These are phyloP conservation scores for Trichoderma sp. DNA, from an alignment of 2,329 filamentous ascomycete genomes.

Conservation along the genomic window DNA sequence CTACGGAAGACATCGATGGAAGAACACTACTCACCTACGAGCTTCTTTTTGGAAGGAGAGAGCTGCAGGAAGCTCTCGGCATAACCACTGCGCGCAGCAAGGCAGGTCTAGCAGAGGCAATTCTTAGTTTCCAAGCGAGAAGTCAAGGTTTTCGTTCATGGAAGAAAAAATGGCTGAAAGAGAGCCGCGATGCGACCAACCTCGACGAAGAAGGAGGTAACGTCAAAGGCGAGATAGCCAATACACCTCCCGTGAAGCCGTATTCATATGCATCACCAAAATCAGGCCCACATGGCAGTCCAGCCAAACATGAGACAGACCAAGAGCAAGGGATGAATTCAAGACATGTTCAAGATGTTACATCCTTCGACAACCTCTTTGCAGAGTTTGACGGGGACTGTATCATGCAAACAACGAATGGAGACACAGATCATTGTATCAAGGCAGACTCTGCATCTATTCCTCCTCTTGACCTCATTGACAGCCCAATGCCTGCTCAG, in stretches of 20 bases:
- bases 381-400: neutral
- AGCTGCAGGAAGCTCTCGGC: slow-evolving; percentile 53
- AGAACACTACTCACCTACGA: slow-evolving; percentile 58
- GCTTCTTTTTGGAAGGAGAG: slow-evolving; percentile 49
- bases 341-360: neutral
- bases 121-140: slow-evolving; percentile 52
- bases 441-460: neutral
- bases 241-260: neutral
- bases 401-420: neutral
- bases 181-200: neutral
- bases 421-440: neutral
- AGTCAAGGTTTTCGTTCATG: slow-evolving; percentile 50
- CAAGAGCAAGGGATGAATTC: neutral
- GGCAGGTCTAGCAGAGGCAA: slow-evolving; percentile 54
- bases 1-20: slow-evolving; percentile 64
- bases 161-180: slow-evolving; percentile 27
- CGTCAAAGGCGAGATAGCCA: neutral
- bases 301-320: neutral
- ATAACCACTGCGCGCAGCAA: slow-evolving; percentile 59
- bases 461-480: neutral
- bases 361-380: neutral
- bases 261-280: neutral
- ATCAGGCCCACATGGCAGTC: neutral
- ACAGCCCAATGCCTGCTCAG: neutral
- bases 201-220: neutral